Evolutionary conservation across 1,139 yeast genomes (phyloP), one percentile per base, ranked within the genome.

Genomic region (Diutina mesorugosa): DNA sequence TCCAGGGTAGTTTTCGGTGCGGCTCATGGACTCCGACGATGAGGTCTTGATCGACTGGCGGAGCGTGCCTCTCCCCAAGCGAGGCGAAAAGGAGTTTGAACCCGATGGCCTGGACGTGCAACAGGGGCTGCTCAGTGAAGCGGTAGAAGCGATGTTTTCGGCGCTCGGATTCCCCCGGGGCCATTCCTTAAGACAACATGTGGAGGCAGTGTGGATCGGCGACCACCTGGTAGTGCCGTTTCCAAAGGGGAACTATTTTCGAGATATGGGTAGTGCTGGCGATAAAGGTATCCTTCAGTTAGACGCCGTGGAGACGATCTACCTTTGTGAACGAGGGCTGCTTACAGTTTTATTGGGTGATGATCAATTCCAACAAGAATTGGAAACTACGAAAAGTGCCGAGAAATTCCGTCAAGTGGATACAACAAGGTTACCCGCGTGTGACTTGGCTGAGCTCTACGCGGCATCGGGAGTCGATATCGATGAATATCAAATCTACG

Each of bases 11-110:
- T 32, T 35, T 35, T 35, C 14, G 41, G 41, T 35, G 41, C 41
- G 41, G 41, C 41, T 35, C n/a, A 62, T 58, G 18, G 57, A 56
- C 18, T 63, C 61, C 18, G 57, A 58, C 8, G 86, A 83, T 53
- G 95, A 87, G 59, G 86, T 81, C 58, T 72, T 78, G 28, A 90
- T 81, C 60, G 95, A 89, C 66, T 87, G 95, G 93, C 72, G 82
- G 47, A 65, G 70, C 50, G 66, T 83, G 46, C 53, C 64, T 9
- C 60, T 67, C 2, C 69, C 70, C 46, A 66, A 63, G 56, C 69
- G 93, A 60, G 97, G 97, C 2, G 93, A 84, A 59, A 91, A 91
- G 67, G 97, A 89, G 61, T 87, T 84, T 62, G 96, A 84, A 59
- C 97, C 96, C 0, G 93, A 86, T 67, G 90, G 91, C 0, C 85